These are phyloP conservation scores for Ceratocystis destructans DNA, from an alignment of 2,329 filamentous ascomycete genomes.

Conservation along the genomic window DNA sequence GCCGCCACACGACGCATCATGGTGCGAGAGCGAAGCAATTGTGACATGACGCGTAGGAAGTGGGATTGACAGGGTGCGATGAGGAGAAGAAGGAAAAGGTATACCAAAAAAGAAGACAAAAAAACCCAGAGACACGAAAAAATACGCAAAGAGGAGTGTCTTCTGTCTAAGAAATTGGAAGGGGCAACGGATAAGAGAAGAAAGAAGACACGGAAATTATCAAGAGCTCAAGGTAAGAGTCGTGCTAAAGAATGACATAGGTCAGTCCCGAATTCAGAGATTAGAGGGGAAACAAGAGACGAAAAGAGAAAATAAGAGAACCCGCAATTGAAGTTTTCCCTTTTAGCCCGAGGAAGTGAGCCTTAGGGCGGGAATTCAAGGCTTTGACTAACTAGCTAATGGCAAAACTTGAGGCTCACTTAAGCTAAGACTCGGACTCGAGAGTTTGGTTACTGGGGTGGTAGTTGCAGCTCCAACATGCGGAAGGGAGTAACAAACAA, in stretches of 20 bases:
- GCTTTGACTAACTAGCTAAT: background rate
- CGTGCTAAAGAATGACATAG: background rate
- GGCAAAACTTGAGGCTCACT: background rate
- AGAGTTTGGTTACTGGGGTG: background rate
- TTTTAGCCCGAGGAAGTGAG: background rate
- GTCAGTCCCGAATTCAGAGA: background rate
- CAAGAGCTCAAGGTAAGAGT: background rate
- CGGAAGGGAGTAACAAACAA: background rate
- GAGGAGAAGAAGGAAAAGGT: background rate
- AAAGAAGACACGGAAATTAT: background rate
- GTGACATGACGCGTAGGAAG: conserved; percentile 10
- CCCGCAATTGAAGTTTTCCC: background rate
- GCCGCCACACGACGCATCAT: conserved; percentile 33
- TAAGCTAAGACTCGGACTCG: background rate
- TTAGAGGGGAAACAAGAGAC: background rate
- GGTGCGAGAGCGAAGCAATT: conserved; percentile 16
- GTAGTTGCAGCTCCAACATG: background rate
- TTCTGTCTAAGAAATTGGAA: background rate
- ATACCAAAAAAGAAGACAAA: background rate
- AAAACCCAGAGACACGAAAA: background rate
- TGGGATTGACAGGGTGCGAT: background rate
- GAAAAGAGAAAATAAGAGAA: background rate
- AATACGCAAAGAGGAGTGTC: background rate
- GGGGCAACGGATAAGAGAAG: background rate
- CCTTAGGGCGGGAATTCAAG: background rate